These are phyloP conservation scores for Talaromyces pinophilus DNA, from an alignment of 2,329 filamentous ascomycete genomes.

Conservation along the genomic window DNA sequence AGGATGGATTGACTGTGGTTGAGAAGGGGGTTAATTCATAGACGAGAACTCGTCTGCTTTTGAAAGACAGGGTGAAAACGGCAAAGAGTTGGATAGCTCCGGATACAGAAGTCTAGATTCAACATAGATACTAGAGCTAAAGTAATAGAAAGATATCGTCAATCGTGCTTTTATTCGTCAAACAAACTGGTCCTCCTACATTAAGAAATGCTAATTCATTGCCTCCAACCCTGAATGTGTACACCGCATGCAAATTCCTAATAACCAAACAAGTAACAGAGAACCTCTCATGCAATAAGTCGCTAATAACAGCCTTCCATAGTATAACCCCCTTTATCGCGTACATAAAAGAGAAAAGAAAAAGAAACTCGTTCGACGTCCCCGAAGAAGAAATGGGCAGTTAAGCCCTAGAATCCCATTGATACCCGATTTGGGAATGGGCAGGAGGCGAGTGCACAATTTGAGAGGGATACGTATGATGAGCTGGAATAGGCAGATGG, in stretches of 20 bases:
- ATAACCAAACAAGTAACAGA: neutral
- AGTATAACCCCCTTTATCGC: neutral
- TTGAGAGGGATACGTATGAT: conserved; percentile 14
- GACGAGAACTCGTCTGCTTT: neutral
- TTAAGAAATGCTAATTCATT: neutral
- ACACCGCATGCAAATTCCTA: neutral
- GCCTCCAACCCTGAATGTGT: neutral
- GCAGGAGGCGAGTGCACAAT: conserved; percentile 13
- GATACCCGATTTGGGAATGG: conserved; percentile 20
- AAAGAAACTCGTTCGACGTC: neutral
- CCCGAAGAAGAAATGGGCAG: neutral
- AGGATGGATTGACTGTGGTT: neutral
- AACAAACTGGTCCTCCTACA: neutral
- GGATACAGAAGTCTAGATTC: neutral
- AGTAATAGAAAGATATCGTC: neutral
- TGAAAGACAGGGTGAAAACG: neutral
- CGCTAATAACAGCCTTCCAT: conserved; percentile 15
- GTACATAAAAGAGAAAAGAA: neutral
- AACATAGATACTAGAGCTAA: neutral
- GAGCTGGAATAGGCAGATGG: conserved; percentile 13
- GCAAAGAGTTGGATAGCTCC: neutral
- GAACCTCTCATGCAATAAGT: conserved; percentile 15
- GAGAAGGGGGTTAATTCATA: neutral
- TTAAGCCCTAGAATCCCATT: conserved; percentile 21
- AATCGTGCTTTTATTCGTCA: neutral